Base-by-base conservation (phyloP, 1,284 basidiomycete genomes). In the Sporisorium exsertum region DNA sequence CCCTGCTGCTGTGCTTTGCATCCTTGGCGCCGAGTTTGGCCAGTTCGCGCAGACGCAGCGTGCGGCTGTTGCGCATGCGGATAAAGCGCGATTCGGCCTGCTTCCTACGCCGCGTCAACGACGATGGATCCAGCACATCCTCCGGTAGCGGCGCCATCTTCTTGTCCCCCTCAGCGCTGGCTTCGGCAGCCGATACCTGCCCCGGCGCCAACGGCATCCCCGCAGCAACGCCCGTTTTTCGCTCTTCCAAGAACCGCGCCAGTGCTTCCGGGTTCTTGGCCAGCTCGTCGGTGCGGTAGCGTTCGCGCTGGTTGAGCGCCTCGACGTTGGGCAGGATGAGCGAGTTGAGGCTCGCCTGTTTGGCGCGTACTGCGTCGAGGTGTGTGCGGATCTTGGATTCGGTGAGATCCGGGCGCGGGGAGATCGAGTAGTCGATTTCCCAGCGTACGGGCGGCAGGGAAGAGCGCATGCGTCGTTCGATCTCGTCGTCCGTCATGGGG, bases 151-250 rank as follows among this genome's bases (percentile, higher is more conserved):
- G 24, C 0, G 24, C 51, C 33, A 22, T 15, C 37, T n/a, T 42
- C 18, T 22, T 6, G 5, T n/a, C 50, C 16, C 37, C 37, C 42
- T 59, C 51, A 2, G 40, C 20, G 4, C 2, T 16, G 1, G 37
- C 16, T n/a, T 40, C 16, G 8, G 40, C 40, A 10, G 65, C 60
- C 22, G 58, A 27, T n/a, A 65, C 12, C 26, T 84, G 83, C 0
- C 83, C 83, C 0, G 82, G 82, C 0, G 82, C 83, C 0, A 76
- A 40, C 0, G 83, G 83, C 83, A 84, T 83, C 4, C 83, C 82
- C 0, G 72, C 56, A 1, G 82, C 83, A 3, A 61, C 59, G 5
- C 83, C 83, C 13, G 51, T 61, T 20, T 56, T 58, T 15, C 81
- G 53, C 32, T 84, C 83, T 20, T 76, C 63, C n/a, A 81, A 26